Conservation (phyloP, 805 yeast genomes). For the Pichia occidentalis region DNA sequence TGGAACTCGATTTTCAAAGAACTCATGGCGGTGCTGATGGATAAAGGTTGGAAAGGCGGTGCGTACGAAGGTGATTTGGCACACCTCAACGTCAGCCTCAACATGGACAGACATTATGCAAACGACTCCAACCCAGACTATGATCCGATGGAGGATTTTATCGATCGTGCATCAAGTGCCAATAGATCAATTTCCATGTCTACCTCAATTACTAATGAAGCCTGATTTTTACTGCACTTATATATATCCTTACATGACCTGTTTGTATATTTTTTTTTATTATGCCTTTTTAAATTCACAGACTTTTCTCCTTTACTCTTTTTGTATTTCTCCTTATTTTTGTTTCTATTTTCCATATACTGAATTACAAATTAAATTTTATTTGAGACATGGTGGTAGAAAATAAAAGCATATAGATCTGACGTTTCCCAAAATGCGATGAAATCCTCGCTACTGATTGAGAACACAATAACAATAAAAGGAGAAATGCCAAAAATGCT, state of each 20-base stretch:
- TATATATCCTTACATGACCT: background rate
- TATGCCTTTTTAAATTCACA: background rate
- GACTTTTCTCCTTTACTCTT: background rate
- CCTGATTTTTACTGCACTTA: too few relatives aligned
- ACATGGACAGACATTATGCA: conserved; percentile 21
- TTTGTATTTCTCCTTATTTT: conserved; percentile 1
- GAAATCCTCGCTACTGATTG: too few relatives aligned
- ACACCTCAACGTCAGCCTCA: conserved; percentile 27
- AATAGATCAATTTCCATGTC: conserved; percentile 5
- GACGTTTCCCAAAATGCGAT: too few relatives aligned
- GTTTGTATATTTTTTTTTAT: background rate
- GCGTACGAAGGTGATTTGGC: conserved; percentile 28
- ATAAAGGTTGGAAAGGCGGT: conserved; percentile 33
- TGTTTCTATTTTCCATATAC: background rate
- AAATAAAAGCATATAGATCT: too few relatives aligned
- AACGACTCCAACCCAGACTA: conserved; percentile 20
- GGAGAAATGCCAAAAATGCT: too few relatives aligned
- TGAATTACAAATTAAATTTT: background rate
- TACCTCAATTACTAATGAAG: too few relatives aligned
- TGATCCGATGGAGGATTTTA: conserved; percentile 30
- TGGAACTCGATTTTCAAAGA: conserved; percentile 35
- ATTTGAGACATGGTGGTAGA: too few relatives aligned
- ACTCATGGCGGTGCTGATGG: conserved; percentile 27
- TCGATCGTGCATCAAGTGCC: conserved; percentile 12
- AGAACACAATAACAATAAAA: too few relatives aligned